Evolutionary conservation across 1,284 basidiomycete species (phyloP).

Genomic region (Puccinia horiana): DNA sequence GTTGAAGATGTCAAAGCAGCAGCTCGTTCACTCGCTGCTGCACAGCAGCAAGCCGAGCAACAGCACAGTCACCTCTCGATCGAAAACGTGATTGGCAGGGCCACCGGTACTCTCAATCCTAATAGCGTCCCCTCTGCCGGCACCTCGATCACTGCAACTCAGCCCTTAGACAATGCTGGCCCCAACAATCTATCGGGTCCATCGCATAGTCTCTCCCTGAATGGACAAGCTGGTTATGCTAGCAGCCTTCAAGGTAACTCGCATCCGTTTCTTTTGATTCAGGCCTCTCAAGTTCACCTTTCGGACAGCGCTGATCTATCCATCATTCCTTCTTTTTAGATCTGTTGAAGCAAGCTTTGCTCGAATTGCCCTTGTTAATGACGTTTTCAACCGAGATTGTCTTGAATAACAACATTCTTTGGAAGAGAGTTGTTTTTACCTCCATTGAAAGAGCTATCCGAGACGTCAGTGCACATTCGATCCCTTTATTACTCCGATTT

Average conservation of each 20-base stretch:
- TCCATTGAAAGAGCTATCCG: conserved; percentile 93
- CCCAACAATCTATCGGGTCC: conserved; percentile 8
- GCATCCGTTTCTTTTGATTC: background rate
- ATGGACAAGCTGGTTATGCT: conserved; percentile 47
- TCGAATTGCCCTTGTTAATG: conserved; percentile 71
- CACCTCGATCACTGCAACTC: conserved; percentile 6
- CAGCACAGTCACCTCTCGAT: conserved; percentile 25
- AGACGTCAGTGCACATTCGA: conserved; percentile 62
- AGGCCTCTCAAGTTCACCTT: background rate
- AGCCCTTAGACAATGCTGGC: conserved; percentile 1
- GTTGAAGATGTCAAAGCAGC: conserved; percentile 13
- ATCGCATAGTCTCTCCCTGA: conserved; percentile 23
- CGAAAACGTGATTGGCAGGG: conserved; percentile 43
- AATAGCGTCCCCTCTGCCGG: background rate
- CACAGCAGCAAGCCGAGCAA: conserved; percentile 22
- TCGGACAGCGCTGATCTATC: background rate
- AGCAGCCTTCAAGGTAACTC: conserved; percentile 45
- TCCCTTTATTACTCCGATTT: background rate
- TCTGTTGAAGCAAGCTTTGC: conserved; percentile 70
- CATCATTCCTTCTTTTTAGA: conserved; percentile 55
- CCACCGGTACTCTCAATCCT: conserved; percentile 34
- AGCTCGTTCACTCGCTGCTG: background rate
- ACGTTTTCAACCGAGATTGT: conserved; percentile 70
- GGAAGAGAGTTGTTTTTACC: conserved; percentile 87
- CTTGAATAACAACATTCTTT: conserved; percentile 74